phyloP scores from a whole-genome alignment of 2,329 filamentous ascomycete species.

The Zasmidium cellare region DNA sequence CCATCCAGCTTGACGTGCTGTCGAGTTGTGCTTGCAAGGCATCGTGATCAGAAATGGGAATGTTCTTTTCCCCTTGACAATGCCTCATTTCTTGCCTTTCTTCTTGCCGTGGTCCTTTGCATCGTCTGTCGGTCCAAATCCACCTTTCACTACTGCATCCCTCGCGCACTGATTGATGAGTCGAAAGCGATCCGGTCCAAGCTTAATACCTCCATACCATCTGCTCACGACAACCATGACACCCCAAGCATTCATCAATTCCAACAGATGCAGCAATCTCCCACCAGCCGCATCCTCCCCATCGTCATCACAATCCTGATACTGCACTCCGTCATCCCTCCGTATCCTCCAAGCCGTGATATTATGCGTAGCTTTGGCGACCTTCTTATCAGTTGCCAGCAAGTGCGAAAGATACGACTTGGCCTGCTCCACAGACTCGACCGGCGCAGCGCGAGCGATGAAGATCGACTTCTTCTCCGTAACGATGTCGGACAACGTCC shows the following conservation, averaged over 20 bases:
- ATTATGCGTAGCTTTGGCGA: constrained; percentile 87
- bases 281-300: constrained; percentile 91
- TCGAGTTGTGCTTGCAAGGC: too few relatives aligned
- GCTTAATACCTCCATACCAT: constrained; percentile 90
- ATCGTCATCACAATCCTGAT: constrained; percentile 94
- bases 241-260: constrained; percentile 92
- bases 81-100: constrained; percentile 27
- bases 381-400: constrained; percentile 77
- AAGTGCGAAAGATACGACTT: constrained; percentile 71
- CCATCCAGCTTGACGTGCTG: too few relatives aligned
- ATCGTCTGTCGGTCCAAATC: constrained; percentile 60
- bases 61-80: too few relatives aligned
- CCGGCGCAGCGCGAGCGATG: constrained; percentile 71
- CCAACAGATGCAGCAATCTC: constrained; percentile 83
- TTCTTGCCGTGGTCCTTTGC: constrained; percentile 29
- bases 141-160: constrained; percentile 78
- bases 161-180: constrained; percentile 85
- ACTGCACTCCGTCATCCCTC: constrained; percentile 51
- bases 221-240: constrained; percentile 88
- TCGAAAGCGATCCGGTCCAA: constrained; percentile 86
- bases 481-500: constrained; percentile 72
- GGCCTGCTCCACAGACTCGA: constrained; percentile 70
- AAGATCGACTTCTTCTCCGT: constrained; percentile 87
- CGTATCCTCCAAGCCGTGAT: constrained; percentile 91
- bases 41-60: too few relatives aligned